Percentiles rank a stretch among this genome's conserved stretches.
phyloP scores from a whole-genome alignment of 108 stramenopile species.

The Discostella pseudostelligera region DNA sequence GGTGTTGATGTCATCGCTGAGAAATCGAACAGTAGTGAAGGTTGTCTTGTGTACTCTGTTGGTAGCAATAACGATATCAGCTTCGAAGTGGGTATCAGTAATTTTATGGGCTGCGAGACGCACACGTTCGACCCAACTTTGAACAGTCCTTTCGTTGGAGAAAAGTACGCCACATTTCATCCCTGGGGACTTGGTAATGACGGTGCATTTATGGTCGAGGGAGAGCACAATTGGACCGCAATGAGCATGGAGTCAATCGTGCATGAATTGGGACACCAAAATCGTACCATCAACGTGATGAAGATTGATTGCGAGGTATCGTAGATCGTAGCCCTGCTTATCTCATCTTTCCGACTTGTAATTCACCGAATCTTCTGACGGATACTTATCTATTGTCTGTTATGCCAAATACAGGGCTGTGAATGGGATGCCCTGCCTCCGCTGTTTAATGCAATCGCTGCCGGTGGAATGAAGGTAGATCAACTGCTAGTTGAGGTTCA shows the following conservation, averaged over 20 bases:
- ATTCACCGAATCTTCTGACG: no score
- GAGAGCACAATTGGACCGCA: not conserved
- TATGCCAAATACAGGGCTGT: conserved; percentile 9
- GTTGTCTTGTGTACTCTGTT: conserved; percentile 38
- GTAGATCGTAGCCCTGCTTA: no score
- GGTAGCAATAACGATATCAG: conserved; percentile 38
- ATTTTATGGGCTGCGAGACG: conserved; percentile 36
- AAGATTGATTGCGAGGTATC: conserved; percentile 32
- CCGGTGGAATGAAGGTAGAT: conserved; percentile 19
- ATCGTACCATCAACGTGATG: conserved; percentile 39
- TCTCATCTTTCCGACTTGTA: no score
- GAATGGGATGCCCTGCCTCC: conserved; percentile 26
- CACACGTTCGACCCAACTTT: conserved; percentile 50
- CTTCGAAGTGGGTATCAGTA: conserved; percentile 26
- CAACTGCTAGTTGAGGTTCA: conserved; percentile 35
- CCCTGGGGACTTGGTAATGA: conserved; percentile 38
- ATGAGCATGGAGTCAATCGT: conserved; percentile 32
- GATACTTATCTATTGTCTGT: no score
- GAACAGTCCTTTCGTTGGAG: conserved; percentile 22
- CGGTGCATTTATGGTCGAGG: conserved; percentile 3
- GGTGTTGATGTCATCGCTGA: conserved; percentile 33
- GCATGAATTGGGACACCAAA: conserved; percentile 32
- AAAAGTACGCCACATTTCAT: conserved; percentile 36
- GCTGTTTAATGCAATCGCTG: conserved; percentile 29
- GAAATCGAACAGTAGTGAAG: conserved; percentile 14